Percentiles rank a stretch among this genome's conserved stretches.
These are phyloP conservation scores for Geotrichum candidum DNA, from an alignment of 1,139 yeast species.

Conservation along the genomic window DNA sequence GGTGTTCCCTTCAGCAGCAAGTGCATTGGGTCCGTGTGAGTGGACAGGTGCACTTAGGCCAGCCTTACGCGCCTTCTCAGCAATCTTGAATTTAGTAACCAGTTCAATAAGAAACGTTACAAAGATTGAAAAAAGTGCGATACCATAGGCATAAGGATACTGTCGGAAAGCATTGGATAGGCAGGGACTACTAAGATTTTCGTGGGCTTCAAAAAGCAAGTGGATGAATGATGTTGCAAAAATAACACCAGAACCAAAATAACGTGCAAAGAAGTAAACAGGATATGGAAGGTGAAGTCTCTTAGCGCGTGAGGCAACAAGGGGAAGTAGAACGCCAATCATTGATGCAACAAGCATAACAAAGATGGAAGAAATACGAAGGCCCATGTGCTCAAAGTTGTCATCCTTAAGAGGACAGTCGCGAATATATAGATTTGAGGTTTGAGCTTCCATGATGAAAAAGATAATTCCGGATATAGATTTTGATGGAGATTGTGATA, in stretches of 20 bases:
- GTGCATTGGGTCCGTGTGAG: slow-evolving; percentile 28
- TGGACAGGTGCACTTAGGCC: slow-evolving; percentile 7
- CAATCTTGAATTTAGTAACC: slow-evolving; percentile 19
- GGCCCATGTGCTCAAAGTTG: slow-evolving; percentile 48
- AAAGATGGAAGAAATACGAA: slow-evolving; percentile 67
- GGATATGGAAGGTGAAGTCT: slow-evolving; percentile 45
- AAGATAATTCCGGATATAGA: not conserved
- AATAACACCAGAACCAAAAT: slow-evolving; percentile 90
- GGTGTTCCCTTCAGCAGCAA: slow-evolving; percentile 11
- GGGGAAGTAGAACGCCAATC: slow-evolving; percentile 45
- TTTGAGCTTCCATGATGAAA: slow-evolving; percentile 14
- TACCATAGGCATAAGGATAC: slow-evolving; percentile 58
- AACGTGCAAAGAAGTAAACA: slow-evolving; percentile 65
- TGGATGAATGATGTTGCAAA: slow-evolving; percentile 86
- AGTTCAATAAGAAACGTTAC: slow-evolving; percentile 33
- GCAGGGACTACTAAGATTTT: slow-evolving; percentile 47
- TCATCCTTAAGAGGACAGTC: slow-evolving; percentile 26
- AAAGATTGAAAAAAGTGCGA: slow-evolving; percentile 45
- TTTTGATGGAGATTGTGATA: not conserved
- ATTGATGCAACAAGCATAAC: slow-evolving; percentile 58
- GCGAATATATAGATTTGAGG: not conserved
- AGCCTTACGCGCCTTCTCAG: slow-evolving; percentile 21
- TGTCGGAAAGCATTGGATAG: slow-evolving; percentile 49
- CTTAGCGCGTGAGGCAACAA: slow-evolving; percentile 29
- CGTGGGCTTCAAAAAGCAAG: slow-evolving; percentile 70